These are phyloP conservation scores for Russula sp. DNA, from an alignment of 768 basidiomycete genomes.

Conservation along the genomic window DNA sequence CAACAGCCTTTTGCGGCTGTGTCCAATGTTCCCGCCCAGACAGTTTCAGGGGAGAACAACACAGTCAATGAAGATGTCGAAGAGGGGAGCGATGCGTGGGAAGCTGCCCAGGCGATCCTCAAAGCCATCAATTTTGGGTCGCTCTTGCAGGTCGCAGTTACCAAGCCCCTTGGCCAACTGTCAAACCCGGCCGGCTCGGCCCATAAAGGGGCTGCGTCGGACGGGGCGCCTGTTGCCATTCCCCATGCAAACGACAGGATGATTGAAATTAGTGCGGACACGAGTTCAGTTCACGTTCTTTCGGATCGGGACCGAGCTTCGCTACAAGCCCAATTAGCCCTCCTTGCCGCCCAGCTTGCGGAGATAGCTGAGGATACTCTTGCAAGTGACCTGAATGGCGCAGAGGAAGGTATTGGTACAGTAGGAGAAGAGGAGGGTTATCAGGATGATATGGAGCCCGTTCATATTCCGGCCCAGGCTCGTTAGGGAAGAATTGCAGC, in stretches of 20 bases:
- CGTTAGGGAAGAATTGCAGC: neutral
- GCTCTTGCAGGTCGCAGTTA: conserved; percentile 39
- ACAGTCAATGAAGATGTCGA: conserved; percentile 31
- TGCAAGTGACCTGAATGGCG: conserved; percentile 17
- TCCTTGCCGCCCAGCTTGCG: conserved; percentile 65
- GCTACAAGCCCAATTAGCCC: conserved; percentile 65
- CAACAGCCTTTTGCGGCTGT: neutral
- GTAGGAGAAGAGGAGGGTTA: conserved; percentile 4
- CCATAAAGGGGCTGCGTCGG: neutral
- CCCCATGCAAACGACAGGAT: neutral
- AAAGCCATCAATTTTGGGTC: conserved; percentile 69
- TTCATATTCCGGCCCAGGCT: conserved; percentile 6
- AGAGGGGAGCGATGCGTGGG: conserved; percentile 59
- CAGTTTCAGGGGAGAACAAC: conserved; percentile 10
- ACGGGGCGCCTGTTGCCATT: neutral
- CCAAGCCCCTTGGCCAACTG: neutral
- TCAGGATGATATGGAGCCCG: conserved; percentile 27
- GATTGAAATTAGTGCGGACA: conserved; percentile 9
- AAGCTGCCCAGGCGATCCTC: conserved; percentile 71
- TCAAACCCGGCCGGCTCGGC: neutral
- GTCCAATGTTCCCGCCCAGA: neutral
- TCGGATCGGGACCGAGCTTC: conserved; percentile 51
- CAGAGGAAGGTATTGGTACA: conserved; percentile 1
- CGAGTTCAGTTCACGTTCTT: conserved; percentile 27
- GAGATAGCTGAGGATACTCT: conserved; percentile 48